These are phyloP conservation scores for Ceratocystis eucalypticola DNA, from an alignment of 2,329 filamentous ascomycete genomes.

Conservation along the genomic window DNA sequence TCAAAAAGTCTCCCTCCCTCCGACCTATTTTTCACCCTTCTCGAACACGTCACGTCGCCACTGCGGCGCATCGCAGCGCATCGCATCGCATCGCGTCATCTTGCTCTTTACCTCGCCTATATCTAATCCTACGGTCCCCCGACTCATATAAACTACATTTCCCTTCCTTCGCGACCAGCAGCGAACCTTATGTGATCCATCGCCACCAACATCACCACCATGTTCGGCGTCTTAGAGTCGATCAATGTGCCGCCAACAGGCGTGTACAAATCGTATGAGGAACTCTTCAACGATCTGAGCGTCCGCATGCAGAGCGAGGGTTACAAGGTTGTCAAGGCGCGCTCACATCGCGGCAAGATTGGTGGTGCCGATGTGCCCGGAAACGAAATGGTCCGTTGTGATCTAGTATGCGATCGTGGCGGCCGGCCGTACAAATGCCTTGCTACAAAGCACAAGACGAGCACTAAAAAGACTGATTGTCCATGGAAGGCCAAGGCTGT, in stretches of 20 bases:
- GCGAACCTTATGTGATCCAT: slow-evolving; percentile 9
- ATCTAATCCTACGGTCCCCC: neutral
- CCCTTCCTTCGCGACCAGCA: neutral
- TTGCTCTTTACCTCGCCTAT: neutral
- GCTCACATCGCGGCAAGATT: slow-evolving; percentile 32
- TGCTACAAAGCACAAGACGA: slow-evolving; percentile 34
- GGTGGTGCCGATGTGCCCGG: slow-evolving; percentile 30
- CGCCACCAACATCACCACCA: slow-evolving; percentile 22
- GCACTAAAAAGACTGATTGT: slow-evolving; percentile 35
- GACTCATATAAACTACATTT: neutral
- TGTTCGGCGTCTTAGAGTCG: slow-evolving; percentile 34
- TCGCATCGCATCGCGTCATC: slow-evolving; percentile 1
- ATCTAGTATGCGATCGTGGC: slow-evolving; percentile 34
- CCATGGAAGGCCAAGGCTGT: slow-evolving; percentile 36
- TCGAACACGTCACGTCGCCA: slow-evolving; percentile 8
- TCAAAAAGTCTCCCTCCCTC: neutral
- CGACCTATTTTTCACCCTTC: neutral
- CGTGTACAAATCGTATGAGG: slow-evolving; percentile 31
- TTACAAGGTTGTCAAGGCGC: slow-evolving; percentile 35
- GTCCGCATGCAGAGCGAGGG: slow-evolving; percentile 32
- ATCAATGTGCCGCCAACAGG: slow-evolving; percentile 28
- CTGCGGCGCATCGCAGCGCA: neutral
- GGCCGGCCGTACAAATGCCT: slow-evolving; percentile 32
- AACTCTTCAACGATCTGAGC: slow-evolving; percentile 31
- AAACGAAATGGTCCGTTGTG: slow-evolving; percentile 33